Percentiles rank a stretch among this genome's conserved stretches.
phyloP scores from a whole-genome alignment of 2,329 filamentous ascomycete species.

The Nigrospora osmanthi region DNA sequence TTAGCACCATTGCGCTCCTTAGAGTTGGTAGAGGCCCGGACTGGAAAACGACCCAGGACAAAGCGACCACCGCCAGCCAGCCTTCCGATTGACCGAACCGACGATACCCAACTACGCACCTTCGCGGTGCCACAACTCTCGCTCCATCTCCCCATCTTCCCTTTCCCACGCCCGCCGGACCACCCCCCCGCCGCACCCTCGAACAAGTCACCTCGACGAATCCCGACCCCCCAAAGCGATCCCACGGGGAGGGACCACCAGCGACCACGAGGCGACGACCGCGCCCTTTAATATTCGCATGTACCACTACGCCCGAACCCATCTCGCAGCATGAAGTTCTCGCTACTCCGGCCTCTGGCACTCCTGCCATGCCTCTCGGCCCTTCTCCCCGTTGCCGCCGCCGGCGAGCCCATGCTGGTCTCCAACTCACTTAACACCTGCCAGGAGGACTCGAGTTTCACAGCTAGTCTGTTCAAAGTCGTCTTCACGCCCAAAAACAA shows the following conservation, averaged over 20 bases:
- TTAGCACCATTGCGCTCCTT: conserved; percentile 6
- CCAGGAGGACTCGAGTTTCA: conserved; percentile 77
- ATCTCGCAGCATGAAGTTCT: conserved; percentile 36
- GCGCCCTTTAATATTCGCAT: too few relatives aligned
- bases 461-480: conserved; percentile 83
- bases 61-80: neutral
- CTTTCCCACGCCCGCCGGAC: too few relatives aligned
- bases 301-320: too few relatives aligned
- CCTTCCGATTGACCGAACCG: neutral
- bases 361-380: conserved; percentile 36
- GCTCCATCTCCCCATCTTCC: too few relatives aligned
- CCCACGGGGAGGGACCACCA: too few relatives aligned
- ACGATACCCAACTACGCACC: neutral
- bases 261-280: too few relatives aligned
- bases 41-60: neutral
- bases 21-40: conserved; percentile 4
- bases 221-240: too few relatives aligned
- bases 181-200: too few relatives aligned
- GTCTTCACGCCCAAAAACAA: conserved; percentile 69
- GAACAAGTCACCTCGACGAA: too few relatives aligned
- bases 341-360: conserved; percentile 34
- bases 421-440: conserved; percentile 82
- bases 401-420: conserved; percentile 61
- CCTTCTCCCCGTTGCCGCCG: conserved; percentile 34
- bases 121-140: too few relatives aligned